Percentiles rank a stretch among this genome's conserved stretches.
phyloP scores from a whole-genome alignment of 345 rosid genomes.

The Atalantia buxifolia region DNA sequence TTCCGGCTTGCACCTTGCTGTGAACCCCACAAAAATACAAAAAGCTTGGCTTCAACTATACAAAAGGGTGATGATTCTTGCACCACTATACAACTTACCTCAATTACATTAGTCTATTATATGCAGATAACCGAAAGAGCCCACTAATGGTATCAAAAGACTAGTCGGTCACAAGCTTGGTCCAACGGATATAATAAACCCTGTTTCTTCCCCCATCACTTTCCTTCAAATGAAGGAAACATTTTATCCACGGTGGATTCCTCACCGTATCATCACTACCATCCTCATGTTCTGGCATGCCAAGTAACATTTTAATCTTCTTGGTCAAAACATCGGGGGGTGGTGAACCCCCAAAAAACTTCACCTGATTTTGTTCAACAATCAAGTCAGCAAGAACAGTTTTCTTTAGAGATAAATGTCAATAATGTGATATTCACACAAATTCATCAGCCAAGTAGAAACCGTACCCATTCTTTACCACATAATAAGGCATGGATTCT shows the following conservation, averaged over 20 bases:
- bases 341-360: background rate
- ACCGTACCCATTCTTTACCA: background rate
- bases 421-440: background rate
- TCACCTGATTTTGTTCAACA: background rate
- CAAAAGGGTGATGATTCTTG: background rate
- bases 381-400: background rate
- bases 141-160: background rate
- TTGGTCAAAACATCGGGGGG: background rate
- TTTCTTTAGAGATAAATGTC: background rate
- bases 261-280: background rate
- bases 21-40: slow-evolving; percentile 2
- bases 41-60: background rate
- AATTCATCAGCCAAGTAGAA: background rate
- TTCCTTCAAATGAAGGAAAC: background rate
- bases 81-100: background rate
- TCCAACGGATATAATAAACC: background rate
- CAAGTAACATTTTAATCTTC: slow-evolving; percentile 11
- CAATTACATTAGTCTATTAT: background rate
- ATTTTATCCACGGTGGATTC: slow-evolving; percentile 12
- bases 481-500: slow-evolving; percentile 9
- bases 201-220: background rate
- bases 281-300: slow-evolving; percentile 5
- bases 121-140: background rate
- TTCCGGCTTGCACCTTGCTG: background rate
- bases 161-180: background rate